These are phyloP conservation scores for Oryza punctata DNA, from an alignment of 176 grass and related monocot species.

Conservation along the genomic window DNA sequence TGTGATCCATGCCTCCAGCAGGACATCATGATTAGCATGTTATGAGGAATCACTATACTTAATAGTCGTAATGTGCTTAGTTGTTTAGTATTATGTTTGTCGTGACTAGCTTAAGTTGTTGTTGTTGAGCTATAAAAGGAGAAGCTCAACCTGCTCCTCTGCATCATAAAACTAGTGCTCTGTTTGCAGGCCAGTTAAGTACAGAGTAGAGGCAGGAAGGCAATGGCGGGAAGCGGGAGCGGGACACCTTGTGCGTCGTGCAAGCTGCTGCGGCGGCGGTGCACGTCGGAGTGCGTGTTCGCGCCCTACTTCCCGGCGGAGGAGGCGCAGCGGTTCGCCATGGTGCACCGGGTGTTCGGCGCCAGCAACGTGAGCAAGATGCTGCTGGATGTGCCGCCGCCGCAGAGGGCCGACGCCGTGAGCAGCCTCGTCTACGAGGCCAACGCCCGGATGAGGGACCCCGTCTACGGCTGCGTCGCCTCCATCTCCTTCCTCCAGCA, in stretches of 20 bases:
- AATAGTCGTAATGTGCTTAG: neutral
- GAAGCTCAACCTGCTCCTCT: neutral
- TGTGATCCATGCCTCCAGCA: no score
- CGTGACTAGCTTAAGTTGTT: neutral
- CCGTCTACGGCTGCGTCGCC: slow-evolving; percentile 81
- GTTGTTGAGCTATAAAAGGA: slow-evolving; percentile 26
- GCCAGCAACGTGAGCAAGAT: slow-evolving; percentile 97
- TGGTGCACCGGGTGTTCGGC: slow-evolving; percentile 83
- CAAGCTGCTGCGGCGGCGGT: slow-evolving; percentile 68
- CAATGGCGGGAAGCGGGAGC: slow-evolving; percentile 29
- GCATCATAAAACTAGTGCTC: no score
- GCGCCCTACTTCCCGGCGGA: slow-evolving; percentile 62
- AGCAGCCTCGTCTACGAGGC: slow-evolving; percentile 94
- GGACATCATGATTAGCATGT: neutral
- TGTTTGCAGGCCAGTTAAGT: neutral
- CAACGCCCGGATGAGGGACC: slow-evolving; percentile 70
- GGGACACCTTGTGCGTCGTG: slow-evolving; percentile 55
- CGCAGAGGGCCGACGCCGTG: slow-evolving; percentile 62
- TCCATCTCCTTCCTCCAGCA: slow-evolving; percentile 82
- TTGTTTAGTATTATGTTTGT: neutral
- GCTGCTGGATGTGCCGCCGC: slow-evolving; percentile 67
- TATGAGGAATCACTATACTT: neutral
- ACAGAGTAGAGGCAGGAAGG: neutral
- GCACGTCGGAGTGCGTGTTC: slow-evolving; percentile 57
- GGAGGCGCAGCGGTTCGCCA: slow-evolving; percentile 70